A percentile compares a stretch with the other conserved stretches of the same genome.
Evolutionary conservation across 2,329 filamentous ascomycete genomes (phyloP).

Genomic region (Aspergillus chevalieri): DNA sequence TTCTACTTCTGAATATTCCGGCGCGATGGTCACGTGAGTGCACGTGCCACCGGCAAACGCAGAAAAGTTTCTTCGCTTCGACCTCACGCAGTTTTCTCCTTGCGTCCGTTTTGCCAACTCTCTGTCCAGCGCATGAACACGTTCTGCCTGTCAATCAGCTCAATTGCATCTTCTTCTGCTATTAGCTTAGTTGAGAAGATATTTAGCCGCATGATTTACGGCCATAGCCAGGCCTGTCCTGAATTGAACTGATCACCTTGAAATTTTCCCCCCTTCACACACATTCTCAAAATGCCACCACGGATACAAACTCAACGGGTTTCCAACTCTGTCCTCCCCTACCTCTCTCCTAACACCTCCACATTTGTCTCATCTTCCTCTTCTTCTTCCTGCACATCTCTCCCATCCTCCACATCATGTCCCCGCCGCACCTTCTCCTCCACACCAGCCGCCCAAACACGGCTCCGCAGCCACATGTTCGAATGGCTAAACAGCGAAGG

Average conservation of each 20-base stretch:
- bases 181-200: not conserved
- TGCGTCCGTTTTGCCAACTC: slow-evolving; percentile 5
- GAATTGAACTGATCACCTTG: no score
- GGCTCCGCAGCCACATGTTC: slow-evolving; percentile 51
- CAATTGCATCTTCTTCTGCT: slow-evolving; percentile 11
- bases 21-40: slow-evolving; percentile 15
- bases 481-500: slow-evolving; percentile 49
- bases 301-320: slow-evolving; percentile 33
- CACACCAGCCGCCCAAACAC: slow-evolving; percentile 37
- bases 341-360: slow-evolving; percentile 23
- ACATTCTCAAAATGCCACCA: slow-evolving; percentile 29
- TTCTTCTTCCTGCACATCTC: slow-evolving; percentile 6
- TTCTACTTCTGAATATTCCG: no score
- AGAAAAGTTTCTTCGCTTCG: slow-evolving; percentile 27
- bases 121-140: slow-evolving; percentile 2
- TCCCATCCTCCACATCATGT: slow-evolving; percentile 11
- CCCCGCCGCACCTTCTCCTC: slow-evolving; percentile 28
- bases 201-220: not conserved
- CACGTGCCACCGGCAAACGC: slow-evolving; percentile 11
- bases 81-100: slow-evolving; percentile 5
- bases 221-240: not conserved
- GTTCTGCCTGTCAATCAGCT: not conserved
- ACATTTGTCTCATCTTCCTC: slow-evolving; percentile 16
- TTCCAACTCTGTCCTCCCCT: slow-evolving; percentile 28
- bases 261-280: slow-evolving; percentile 2